These are phyloP conservation scores for Lactarius pseudohatsudake DNA, from an alignment of 768 basidiomycete species.

Conservation along the genomic window DNA sequence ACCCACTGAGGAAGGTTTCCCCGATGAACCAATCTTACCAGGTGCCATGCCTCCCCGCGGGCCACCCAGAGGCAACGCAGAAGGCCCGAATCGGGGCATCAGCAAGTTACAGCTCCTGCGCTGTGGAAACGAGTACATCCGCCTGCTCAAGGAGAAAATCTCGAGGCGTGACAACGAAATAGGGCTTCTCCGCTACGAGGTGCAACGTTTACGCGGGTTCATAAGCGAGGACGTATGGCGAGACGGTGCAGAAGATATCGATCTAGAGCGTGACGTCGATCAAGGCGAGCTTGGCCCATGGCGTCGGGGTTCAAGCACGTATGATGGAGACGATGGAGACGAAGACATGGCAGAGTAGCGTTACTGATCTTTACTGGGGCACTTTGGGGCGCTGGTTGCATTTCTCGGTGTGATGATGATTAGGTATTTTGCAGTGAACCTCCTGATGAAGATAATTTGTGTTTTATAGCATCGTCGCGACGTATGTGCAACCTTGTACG, in stretches of 20 bases:
- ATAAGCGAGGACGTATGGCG: slow-evolving; percentile 37
- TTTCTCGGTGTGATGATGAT: slow-evolving; percentile 7
- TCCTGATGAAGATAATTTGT: slow-evolving; percentile 9
- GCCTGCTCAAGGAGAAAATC: slow-evolving; percentile 70
- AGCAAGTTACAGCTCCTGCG: slow-evolving; percentile 91
- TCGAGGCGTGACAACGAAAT: slow-evolving; percentile 83
- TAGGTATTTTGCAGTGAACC: slow-evolving; percentile 15
- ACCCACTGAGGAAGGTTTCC: slow-evolving; percentile 68
- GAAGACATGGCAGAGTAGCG: slow-evolving; percentile 23
- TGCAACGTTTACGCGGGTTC: slow-evolving; percentile 52
- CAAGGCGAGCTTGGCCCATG: slow-evolving; percentile 44
- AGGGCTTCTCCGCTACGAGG: slow-evolving; percentile 59
- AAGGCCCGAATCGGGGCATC: slow-evolving; percentile 94
- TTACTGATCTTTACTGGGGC: slow-evolving; percentile 13
- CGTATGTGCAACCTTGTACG: slow-evolving; percentile 20
- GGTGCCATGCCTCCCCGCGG: slow-evolving; percentile 89
- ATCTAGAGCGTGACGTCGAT: slow-evolving; percentile 62
- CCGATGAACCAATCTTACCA: slow-evolving; percentile 75
- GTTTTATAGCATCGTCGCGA: slow-evolving; percentile 18
- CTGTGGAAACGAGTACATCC: slow-evolving; percentile 88
- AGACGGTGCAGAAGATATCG: slow-evolving; percentile 42
- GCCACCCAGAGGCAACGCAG: slow-evolving; percentile 77
- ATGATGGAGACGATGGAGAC: slow-evolving; percentile 27
- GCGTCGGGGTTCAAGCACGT: slow-evolving; percentile 28
- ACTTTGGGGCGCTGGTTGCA: not conserved